Conservation (phyloP, 1,284 basidiomycete species). For the Pterula multifida region DNA sequence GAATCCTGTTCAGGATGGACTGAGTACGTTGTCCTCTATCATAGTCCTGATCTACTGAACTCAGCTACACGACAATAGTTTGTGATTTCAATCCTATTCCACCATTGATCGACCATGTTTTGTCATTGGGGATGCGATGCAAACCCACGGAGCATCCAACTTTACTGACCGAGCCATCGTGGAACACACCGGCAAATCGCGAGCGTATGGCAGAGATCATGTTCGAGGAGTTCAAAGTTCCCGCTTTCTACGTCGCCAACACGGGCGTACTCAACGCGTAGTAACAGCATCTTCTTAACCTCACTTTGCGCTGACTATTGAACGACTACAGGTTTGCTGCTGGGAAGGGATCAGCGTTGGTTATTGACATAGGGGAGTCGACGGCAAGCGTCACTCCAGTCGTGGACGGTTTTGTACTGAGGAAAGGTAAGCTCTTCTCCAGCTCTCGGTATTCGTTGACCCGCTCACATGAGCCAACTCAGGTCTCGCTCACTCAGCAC, state of each 20-base stretch:
- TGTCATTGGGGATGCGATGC: conserved; percentile 66
- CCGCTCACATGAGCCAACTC: conserved; percentile 2
- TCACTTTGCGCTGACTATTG: too few species aligned
- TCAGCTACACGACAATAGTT: conserved; percentile 32
- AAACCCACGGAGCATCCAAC: conserved; percentile 79
- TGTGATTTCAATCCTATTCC: conserved; percentile 69
- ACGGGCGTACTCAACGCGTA: conserved; percentile 92
- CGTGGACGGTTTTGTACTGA: conserved; percentile 94
- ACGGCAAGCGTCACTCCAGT: conserved; percentile 89
- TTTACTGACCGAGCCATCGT: conserved; percentile 90
- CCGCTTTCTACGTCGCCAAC: conserved; percentile 96
- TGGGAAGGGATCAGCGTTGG: conserved; percentile 90
- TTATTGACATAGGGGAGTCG: conserved; percentile 88
- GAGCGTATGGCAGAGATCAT: conserved; percentile 94
- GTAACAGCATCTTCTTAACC: too few species aligned
- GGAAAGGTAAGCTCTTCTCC: conserved; percentile 60
- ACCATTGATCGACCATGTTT: conserved; percentile 64
- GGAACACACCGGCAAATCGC: conserved; percentile 85
- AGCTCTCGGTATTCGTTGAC: conserved; percentile 2
- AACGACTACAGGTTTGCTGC: conserved; percentile 70
- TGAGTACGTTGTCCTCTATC: conserved; percentile 45
- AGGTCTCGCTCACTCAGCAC: conserved; percentile 61
- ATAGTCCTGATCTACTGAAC: conserved; percentile 7
- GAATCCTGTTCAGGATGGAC: conserved; percentile 77
- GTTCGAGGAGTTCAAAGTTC: conserved; percentile 91